Percentiles rank a stretch among this genome's conserved stretches.
Evolutionary conservation across 2,329 filamentous ascomycete species (phyloP).

Genomic region (Diaporthe sp.): DNA sequence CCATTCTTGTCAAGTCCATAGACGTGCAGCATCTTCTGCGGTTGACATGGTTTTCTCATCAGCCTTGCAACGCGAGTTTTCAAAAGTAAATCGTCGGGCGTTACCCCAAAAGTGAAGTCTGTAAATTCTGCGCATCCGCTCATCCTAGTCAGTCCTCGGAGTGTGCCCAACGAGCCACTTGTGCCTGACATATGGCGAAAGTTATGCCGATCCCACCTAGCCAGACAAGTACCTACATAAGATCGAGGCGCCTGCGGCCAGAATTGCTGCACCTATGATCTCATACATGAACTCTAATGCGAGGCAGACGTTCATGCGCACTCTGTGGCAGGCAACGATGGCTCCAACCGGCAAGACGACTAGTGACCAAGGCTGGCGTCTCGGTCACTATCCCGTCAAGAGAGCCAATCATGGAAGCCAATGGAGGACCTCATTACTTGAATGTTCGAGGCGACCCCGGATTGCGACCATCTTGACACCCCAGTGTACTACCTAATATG

Average conservation of each 20-base stretch:
- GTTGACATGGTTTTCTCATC: background rate
- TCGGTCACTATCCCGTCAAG: background rate
- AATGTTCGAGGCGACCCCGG: background rate
- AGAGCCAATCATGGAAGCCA: background rate
- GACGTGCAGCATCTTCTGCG: background rate
- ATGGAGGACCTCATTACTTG: background rate
- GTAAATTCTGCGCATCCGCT: background rate
- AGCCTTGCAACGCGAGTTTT: background rate
- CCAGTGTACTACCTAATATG: background rate
- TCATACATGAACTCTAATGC: conserved; percentile 26
- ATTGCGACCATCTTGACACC: background rate
- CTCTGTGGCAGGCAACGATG: background rate
- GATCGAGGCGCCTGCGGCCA: background rate
- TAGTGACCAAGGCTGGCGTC: background rate
- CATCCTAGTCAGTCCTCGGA: background rate
- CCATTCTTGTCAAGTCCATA: background rate
- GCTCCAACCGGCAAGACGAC: background rate
- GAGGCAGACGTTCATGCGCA: conserved; percentile 5
- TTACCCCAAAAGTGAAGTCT: background rate
- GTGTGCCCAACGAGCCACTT: background rate
- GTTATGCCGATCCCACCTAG: background rate
- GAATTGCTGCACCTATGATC: background rate
- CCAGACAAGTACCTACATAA: background rate
- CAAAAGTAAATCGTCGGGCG: background rate
- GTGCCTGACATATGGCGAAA: background rate